These are phyloP conservation scores for Teratosphaeria zuluensis DNA, from an alignment of 2,329 filamentous ascomycete genomes.

Conservation along the genomic window DNA sequence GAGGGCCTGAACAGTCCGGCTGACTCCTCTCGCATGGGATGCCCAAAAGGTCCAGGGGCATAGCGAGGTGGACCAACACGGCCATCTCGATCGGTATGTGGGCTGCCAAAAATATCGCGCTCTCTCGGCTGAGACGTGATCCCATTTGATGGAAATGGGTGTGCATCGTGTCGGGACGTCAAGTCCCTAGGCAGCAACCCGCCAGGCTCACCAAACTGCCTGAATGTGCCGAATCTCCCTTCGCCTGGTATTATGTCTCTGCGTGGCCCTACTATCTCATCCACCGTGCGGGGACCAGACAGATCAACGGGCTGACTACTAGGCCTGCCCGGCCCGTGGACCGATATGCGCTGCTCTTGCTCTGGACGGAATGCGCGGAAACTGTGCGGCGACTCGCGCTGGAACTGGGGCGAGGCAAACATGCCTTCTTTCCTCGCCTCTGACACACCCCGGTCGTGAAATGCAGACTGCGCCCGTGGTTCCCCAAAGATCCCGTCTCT, in stretches of 20 bases:
- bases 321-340: constrained; percentile 21
- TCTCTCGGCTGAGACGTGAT: constrained; percentile 20
- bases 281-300: constrained; percentile 9
- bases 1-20: constrained; percentile 20
- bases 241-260: constrained; percentile 15
- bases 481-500: constrained; percentile 16
- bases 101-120: constrained; percentile 15
- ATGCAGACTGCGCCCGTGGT: constrained; percentile 12
- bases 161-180: constrained; percentile 13
- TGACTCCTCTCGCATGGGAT: constrained; percentile 23
- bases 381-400: constrained; percentile 21
- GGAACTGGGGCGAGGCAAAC: constrained; percentile 24
- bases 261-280: constrained; percentile 13
- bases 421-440: constrained; percentile 20
- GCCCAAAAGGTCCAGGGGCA: constrained; percentile 15
- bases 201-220: constrained; percentile 16
- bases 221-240: constrained; percentile 13
- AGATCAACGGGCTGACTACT: constrained; percentile 26
- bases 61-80: constrained; percentile 13
- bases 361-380: constrained; percentile 21
- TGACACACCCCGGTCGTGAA: constrained; percentile 14
- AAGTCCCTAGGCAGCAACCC: constrained; percentile 7
- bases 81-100: constrained; percentile 19
- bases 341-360: constrained; percentile 13
- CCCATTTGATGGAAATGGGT: constrained; percentile 13